phyloP scores from a whole-genome alignment of 2,329 filamentous ascomycete genomes.

The Zymoseptoria pseudotritici region DNA sequence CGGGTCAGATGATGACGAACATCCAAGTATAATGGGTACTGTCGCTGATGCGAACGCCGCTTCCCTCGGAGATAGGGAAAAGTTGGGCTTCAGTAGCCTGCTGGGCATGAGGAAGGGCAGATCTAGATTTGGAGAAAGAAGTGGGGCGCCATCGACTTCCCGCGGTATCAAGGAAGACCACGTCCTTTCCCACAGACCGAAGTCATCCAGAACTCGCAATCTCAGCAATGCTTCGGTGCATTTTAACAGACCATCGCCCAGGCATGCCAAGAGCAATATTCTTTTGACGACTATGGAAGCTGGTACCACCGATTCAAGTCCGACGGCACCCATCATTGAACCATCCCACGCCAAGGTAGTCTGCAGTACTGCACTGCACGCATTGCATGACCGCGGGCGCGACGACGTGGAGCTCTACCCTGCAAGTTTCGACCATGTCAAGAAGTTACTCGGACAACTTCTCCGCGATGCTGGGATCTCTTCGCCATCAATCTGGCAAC shows the following conservation, averaged over 20 bases:
- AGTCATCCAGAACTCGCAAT: conserved; percentile 66
- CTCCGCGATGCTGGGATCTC: conserved; percentile 68
- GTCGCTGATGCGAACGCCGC: conserved; percentile 49
- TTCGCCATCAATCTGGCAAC: conserved; percentile 74
- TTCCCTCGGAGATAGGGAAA: conserved; percentile 62
- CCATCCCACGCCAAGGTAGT: conserved; percentile 36
- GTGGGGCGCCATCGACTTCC: conserved; percentile 61
- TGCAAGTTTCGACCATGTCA: conserved; percentile 81
- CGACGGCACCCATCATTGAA: conserved; percentile 5
- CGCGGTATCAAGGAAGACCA: conserved; percentile 54
- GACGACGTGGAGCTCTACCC: conserved; percentile 67
- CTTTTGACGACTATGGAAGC: conserved; percentile 39
- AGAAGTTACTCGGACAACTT: conserved; percentile 74
- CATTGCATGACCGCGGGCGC: conserved; percentile 52
- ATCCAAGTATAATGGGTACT: conserved; percentile 73
- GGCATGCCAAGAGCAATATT: conserved; percentile 51
- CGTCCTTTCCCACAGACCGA: conserved; percentile 57
- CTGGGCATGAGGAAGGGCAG: conserved; percentile 70
- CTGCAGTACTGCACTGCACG: conserved; percentile 77
- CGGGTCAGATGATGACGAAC: conserved; percentile 80
- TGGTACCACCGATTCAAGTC: conserved; percentile 8
- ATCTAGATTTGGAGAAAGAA: conserved; percentile 64
- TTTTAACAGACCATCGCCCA: conserved; percentile 63
- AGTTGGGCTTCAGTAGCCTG: conserved; percentile 60
- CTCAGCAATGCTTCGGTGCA: conserved; percentile 73